A percentile compares a stretch with the other conserved stretches of the same genome.
Conservation (phyloP, 768 basidiomycete genomes). For the Tylopilus vinaceipallidus region DNA sequence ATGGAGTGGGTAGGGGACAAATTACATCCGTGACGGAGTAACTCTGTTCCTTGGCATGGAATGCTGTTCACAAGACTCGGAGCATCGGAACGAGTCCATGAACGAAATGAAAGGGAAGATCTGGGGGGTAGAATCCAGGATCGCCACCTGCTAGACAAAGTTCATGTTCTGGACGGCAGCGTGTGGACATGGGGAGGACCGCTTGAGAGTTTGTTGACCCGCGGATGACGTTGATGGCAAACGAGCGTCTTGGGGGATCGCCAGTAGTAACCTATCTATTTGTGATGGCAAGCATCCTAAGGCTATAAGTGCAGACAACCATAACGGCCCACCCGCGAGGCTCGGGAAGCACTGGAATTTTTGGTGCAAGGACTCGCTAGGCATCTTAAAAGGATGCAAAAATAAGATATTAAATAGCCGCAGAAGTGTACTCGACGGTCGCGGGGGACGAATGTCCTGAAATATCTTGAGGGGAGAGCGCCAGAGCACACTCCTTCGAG, state of each 20-base stretch:
- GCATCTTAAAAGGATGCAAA: conserved; percentile 15
- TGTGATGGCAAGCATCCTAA: no score
- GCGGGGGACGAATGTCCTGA: conserved; percentile 21
- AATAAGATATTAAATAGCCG: conserved; percentile 21
- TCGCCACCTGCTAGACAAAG: neutral
- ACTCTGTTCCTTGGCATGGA: conserved; percentile 5
- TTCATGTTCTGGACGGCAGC: neutral
- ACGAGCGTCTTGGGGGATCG: no score
- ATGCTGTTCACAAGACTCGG: conserved; percentile 11
- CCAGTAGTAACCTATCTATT: no score
- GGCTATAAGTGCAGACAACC: neutral
- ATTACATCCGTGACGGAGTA: conserved; percentile 4
- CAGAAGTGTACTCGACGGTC: neutral
- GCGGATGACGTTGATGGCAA: no score
- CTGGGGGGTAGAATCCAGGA: neutral
- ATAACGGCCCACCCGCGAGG: conserved; percentile 14
- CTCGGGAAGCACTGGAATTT: neutral
- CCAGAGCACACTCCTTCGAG: conserved; percentile 22
- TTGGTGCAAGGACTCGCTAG: conserved; percentile 1
- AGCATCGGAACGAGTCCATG: conserved; percentile 9
- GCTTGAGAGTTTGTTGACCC: no score
- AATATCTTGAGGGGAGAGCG: conserved; percentile 25
- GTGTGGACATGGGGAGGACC: neutral
- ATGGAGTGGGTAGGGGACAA: conserved; percentile 8
- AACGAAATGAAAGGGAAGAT: neutral